Percentiles rank a stretch among this genome's conserved stretches.
Conservation (phyloP, 257 asterid species). For the Capsicum baccatum region DNA sequence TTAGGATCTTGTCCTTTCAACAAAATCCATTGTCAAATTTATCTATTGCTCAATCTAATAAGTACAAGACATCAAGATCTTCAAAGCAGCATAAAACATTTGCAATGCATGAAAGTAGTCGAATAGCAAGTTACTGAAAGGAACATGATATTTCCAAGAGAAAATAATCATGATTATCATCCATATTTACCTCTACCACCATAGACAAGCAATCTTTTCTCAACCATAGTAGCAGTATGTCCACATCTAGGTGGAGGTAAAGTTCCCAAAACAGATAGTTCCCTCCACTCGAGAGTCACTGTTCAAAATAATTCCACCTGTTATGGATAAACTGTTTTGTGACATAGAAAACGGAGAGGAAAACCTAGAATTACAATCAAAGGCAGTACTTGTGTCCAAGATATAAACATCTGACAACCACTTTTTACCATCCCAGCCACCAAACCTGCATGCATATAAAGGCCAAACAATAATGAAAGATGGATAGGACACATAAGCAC, state of each 20-base stretch:
- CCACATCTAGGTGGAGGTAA: conserved; percentile 98
- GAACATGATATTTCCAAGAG: conserved; percentile 10
- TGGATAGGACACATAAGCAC: conserved; percentile 33
- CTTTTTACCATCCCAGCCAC: conserved; percentile 99
- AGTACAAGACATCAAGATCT: conserved; percentile 18
- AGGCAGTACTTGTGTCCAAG: conserved; percentile 79
- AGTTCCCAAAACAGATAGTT: conserved; percentile 81
- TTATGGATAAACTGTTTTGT: neutral
- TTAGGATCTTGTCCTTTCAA: conserved; percentile 17
- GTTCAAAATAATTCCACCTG: conserved; percentile 36
- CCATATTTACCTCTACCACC: conserved; percentile 89
- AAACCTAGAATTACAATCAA: neutral
- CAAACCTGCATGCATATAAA: conserved; percentile 67
- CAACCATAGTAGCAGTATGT: conserved; percentile 94
- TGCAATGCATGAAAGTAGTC: neutral
- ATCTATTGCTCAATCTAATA: conserved; percentile 8
- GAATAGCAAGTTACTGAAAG: neutral
- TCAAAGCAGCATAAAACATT: conserved; percentile 2
- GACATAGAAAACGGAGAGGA: neutral
- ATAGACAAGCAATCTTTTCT: conserved; percentile 91
- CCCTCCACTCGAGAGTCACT: conserved; percentile 98
- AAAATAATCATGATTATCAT: conserved; percentile 14
- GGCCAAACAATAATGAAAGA: conserved; percentile 33
- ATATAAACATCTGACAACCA: conserved; percentile 96
- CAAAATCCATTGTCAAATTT: neutral